A percentile compares a stretch with the other conserved stretches of the same genome.
phyloP scores from a whole-genome alignment of 768 basidiomycete species.

The Suillus clintonianus region DNA sequence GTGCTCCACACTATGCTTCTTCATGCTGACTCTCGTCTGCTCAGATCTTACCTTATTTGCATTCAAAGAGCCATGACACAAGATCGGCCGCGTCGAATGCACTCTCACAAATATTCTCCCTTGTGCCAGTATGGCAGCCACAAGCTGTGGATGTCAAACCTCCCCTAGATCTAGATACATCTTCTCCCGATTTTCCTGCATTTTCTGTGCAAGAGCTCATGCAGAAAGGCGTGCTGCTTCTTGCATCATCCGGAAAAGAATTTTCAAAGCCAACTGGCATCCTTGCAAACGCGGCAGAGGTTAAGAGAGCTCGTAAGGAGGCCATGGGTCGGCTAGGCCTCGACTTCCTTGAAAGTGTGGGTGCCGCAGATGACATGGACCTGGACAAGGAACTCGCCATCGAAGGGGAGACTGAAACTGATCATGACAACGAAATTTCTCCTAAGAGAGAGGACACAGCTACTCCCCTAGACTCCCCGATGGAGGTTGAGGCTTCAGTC shows the following conservation, averaged over 20 bases:
- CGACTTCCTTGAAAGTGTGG: slow-evolving; percentile 78
- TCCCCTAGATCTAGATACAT: slow-evolving; percentile 25
- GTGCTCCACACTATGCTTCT: neutral
- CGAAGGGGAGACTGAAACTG: slow-evolving; percentile 51
- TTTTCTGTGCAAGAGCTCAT: slow-evolving; percentile 81
- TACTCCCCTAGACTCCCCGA: slow-evolving; percentile 37
- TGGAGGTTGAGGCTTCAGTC: slow-evolving; percentile 45
- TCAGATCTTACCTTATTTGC: slow-evolving; percentile 88
- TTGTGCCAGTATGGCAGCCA: slow-evolving; percentile 77
- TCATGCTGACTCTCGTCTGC: neutral
- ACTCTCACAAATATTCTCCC: slow-evolving; percentile 81
- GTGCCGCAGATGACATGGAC: slow-evolving; percentile 77
- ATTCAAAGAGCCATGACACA: slow-evolving; percentile 91
- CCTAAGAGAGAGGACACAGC: slow-evolving; percentile 42
- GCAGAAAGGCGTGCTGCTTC: slow-evolving; percentile 71
- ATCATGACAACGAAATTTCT: slow-evolving; percentile 41
- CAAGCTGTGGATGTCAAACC: slow-evolving; percentile 29
- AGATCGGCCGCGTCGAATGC: slow-evolving; percentile 88
- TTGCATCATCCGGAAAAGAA: slow-evolving; percentile 94
- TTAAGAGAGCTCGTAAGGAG: slow-evolving; percentile 85
- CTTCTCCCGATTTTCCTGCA: slow-evolving; percentile 62
- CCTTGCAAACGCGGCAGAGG: slow-evolving; percentile 72
- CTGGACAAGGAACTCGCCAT: slow-evolving; percentile 78
- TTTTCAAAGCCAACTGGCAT: slow-evolving; percentile 76
- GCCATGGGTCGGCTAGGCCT: slow-evolving; percentile 87